Evolutionary conservation across 495 filamentous ascomycete genomes (phyloP), one percentile per base, ranked within the genome.

Genomic region (Aspergillus sparsus): DNA sequence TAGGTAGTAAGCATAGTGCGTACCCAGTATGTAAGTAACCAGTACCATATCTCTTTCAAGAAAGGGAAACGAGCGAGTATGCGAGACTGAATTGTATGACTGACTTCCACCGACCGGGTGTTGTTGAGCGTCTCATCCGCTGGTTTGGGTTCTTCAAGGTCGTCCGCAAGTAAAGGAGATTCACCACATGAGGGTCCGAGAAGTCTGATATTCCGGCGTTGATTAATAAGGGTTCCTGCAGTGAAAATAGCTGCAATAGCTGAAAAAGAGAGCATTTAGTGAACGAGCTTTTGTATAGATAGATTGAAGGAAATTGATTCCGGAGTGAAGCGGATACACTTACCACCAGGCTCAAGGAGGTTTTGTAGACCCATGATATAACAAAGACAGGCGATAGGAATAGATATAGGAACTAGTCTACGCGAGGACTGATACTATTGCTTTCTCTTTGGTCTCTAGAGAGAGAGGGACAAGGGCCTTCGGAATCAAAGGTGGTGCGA

Each of bases 31-130:
- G 81, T 87, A 73, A 63, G 83, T 72, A 59, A 85, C 89, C 56
- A 96, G 79, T 62, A 96, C 71, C 66, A 85, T 82, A 74, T 90
- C 84, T 71, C 88, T 70, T 68, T 79, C 77, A 66, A 74, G 72
- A 67, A 91, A 50, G 73, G 75, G 46, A 71, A 79, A 8, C 67
- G 68, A 39, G 68, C 70, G 34, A 77, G 61, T 15, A 79, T 59
- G 21, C 80, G 78, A 49, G 80, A 81, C 55, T 86, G 83, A 41
- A 77, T 49, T 13, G 64, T 66, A 6, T 27, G 57, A 12, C 57
- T 52, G 18, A 57, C 55, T n/a, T 52, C 45, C 21, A 47, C 5
- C 11, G 41, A 35, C 2, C 21, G 21, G 21, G 21, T 27, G 21
- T 27, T 33, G 46, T 27, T 33, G 46, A 3, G 53, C 39, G 27